phyloP scores from a whole-genome alignment of 2,329 filamentous ascomycete species.

The Graphilbum fragrans region DNA sequence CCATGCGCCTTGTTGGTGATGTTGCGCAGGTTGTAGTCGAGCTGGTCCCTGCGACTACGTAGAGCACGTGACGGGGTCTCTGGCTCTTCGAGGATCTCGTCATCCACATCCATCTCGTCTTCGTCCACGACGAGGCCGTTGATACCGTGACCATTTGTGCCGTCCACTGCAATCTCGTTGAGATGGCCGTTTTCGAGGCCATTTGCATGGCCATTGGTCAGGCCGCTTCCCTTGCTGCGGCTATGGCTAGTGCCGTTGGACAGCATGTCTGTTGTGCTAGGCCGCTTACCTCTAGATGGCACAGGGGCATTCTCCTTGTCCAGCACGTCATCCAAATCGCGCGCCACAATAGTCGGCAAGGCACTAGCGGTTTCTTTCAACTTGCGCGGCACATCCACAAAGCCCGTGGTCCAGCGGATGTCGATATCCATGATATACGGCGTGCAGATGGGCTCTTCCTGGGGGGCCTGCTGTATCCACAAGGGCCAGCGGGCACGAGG shows the following conservation, averaged over 20 bases:
- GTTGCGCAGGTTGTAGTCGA: slow-evolving; percentile 47
- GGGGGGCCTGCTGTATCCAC: slow-evolving; percentile 21
- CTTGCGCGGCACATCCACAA: slow-evolving; percentile 18
- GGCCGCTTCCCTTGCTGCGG: neutral
- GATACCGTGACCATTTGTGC: slow-evolving; percentile 14
- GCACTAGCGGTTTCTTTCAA: slow-evolving; percentile 25
- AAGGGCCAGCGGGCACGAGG: slow-evolving; percentile 18
- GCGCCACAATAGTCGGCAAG: slow-evolving; percentile 30
- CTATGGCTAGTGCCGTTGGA: neutral
- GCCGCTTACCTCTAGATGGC: too few species aligned
- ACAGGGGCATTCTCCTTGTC: slow-evolving; percentile 1
- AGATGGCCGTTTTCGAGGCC: slow-evolving; percentile 8
- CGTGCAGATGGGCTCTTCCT: slow-evolving; percentile 19
- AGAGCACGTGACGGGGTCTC: slow-evolving; percentile 39
- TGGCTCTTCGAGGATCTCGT: slow-evolving; percentile 23
- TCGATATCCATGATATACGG: slow-evolving; percentile 37
- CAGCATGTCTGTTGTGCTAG: neutral
- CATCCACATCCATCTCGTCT: slow-evolving; percentile 14
- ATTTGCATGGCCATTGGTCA: slow-evolving; percentile 5
- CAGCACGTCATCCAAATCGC: slow-evolving; percentile 19
- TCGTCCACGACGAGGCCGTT: slow-evolving; percentile 19
- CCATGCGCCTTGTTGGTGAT: slow-evolving; percentile 46
- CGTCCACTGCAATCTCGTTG: neutral
- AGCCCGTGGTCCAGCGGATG: slow-evolving; percentile 31
- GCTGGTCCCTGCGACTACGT: slow-evolving; percentile 32